phyloP scores from a whole-genome alignment of 2,329 filamentous ascomycete genomes.

The Esteya vermicola region DNA sequence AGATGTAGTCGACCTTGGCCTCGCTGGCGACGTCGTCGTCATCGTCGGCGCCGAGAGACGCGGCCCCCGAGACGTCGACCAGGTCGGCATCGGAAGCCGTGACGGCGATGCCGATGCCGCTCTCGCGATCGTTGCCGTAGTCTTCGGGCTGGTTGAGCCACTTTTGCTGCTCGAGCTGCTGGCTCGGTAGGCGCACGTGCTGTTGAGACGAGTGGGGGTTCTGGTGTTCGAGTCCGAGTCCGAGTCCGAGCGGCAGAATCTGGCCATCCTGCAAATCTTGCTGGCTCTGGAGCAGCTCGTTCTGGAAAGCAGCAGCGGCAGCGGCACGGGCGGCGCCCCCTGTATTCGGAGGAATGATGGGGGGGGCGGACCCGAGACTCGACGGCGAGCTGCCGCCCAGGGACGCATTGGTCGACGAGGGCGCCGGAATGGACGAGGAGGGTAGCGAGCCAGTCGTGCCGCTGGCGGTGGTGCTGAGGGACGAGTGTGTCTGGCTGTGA shows the following conservation, averaged over 20 bases:
- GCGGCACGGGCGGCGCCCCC: slow-evolving; percentile 47
- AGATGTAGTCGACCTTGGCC: slow-evolving; percentile 42
- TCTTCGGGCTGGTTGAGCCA: slow-evolving; percentile 29
- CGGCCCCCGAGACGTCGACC: slow-evolving; percentile 22
- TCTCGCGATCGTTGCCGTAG: slow-evolving; percentile 43
- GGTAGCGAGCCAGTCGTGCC: too few species aligned
- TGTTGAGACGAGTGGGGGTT: slow-evolving; percentile 14
- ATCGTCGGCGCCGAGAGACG: slow-evolving; percentile 13
- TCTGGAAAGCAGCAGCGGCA: slow-evolving; percentile 43
- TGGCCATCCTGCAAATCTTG: too few species aligned
- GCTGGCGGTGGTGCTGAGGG: too few species aligned
- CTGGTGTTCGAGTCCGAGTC: too few species aligned
- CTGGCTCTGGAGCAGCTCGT: slow-evolving; percentile 1
- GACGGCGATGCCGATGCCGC: slow-evolving; percentile 47
- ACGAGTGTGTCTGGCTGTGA: background rate
- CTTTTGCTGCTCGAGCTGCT: slow-evolving; percentile 19
- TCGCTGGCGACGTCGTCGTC: slow-evolving; percentile 9
- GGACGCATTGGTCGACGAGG: slow-evolving; percentile 5
- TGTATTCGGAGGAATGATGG: slow-evolving; percentile 43
- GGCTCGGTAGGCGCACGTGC: background rate
- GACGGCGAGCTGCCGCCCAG: slow-evolving; percentile 20
- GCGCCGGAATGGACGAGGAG: slow-evolving; percentile 6
- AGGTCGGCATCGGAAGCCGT: slow-evolving; percentile 25
- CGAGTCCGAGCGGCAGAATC: too few species aligned
- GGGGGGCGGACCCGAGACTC: slow-evolving; percentile 37